Percentiles rank a stretch among this genome's conserved stretches.
phyloP scores from a whole-genome alignment of 2,329 filamentous ascomycete species.

The Pestalotiopsis fici region DNA sequence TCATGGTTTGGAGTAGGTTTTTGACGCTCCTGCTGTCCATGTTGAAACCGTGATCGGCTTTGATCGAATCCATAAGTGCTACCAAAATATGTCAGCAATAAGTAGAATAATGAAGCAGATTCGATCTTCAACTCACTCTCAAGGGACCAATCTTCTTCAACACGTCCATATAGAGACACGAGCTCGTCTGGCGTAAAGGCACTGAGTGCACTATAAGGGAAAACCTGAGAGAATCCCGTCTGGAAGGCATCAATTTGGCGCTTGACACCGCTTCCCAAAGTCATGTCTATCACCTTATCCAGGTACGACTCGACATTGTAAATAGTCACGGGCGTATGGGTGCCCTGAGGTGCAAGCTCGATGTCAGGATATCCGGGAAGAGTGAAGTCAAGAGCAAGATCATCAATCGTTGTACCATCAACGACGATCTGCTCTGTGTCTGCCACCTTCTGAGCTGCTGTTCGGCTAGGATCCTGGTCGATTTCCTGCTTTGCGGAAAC shows the following conservation, averaged over 20 bases:
- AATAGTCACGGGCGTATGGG: slow-evolving; percentile 76
- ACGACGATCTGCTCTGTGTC: slow-evolving; percentile 71
- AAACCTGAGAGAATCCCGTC: slow-evolving; percentile 89
- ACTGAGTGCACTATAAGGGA: slow-evolving; percentile 88
- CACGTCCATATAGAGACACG: slow-evolving; percentile 88
- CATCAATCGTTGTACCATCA: slow-evolving; percentile 78
- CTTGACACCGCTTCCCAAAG: slow-evolving; percentile 83
- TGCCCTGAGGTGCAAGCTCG: slow-evolving; percentile 76
- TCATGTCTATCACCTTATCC: slow-evolving; percentile 88
- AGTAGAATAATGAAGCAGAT: background rate
- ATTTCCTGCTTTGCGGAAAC: slow-evolving; percentile 80
- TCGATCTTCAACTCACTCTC: slow-evolving; percentile 69
- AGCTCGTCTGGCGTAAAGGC: slow-evolving; percentile 95
- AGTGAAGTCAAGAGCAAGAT: slow-evolving; percentile 91
- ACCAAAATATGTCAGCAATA: slow-evolving; percentile 21
- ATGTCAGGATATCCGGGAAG: slow-evolving; percentile 88
- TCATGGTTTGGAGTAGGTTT: slow-evolving; percentile 94
- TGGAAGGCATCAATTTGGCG: slow-evolving; percentile 91
- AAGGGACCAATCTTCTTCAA: slow-evolving; percentile 95
- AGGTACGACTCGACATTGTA: slow-evolving; percentile 90
- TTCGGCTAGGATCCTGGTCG: slow-evolving; percentile 69
- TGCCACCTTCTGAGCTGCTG: slow-evolving; percentile 68
- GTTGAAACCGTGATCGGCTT: slow-evolving; percentile 97
- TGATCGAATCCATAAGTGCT: slow-evolving; percentile 97
- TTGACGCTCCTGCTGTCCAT: slow-evolving; percentile 96